Conservation (phyloP, 345 rosid species). For the Syzygium jambos region DNA sequence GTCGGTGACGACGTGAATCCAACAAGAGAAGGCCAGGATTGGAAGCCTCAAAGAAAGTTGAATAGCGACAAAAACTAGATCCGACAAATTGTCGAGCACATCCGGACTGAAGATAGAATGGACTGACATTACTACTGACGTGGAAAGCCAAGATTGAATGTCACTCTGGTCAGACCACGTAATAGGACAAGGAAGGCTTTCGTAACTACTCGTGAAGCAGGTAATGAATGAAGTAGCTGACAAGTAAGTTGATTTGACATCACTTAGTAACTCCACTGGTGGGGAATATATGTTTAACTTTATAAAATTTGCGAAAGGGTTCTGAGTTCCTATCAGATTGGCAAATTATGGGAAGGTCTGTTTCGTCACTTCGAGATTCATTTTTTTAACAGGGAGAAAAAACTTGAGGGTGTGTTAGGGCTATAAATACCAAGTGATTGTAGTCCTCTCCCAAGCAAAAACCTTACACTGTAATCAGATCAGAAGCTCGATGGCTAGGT, state of each 20-base stretch:
- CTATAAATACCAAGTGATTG: background rate
- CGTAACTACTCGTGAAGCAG: no score
- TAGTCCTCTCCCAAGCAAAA: background rate
- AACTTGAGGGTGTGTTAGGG: background rate
- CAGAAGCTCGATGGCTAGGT: background rate
- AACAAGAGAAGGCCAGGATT: background rate
- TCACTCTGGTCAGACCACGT: background rate
- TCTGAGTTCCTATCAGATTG: background rate
- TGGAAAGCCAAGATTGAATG: background rate
- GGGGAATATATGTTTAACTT: background rate
- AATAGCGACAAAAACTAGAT: background rate
- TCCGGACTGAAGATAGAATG: background rate
- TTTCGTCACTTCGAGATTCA: background rate
- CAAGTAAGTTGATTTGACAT: background rate
- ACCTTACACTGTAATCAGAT: background rate
- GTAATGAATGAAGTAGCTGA: background rate
- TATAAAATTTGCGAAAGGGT: no score
- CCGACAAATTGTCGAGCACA: background rate
- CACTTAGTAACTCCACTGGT: background rate
- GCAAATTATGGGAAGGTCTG: background rate
- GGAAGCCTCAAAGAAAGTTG: background rate
- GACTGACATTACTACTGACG: background rate
- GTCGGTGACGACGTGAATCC: background rate
- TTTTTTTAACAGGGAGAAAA: background rate
- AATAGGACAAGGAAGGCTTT: background rate